These are phyloP conservation scores for Gracilariopsis chorda DNA, from an alignment of 23 red algal species.

Conservation along the genomic window DNA sequence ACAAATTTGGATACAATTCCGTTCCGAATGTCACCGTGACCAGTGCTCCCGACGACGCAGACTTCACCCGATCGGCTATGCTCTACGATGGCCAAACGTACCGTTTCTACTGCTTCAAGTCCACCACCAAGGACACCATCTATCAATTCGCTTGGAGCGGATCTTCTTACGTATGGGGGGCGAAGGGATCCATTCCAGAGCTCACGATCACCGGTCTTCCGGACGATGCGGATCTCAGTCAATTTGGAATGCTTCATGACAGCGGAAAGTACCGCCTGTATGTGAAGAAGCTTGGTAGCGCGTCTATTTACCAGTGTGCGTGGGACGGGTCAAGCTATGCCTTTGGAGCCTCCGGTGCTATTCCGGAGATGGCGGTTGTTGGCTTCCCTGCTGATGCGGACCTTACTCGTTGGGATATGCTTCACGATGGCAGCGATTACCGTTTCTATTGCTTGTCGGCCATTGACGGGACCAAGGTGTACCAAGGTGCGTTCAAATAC, in stretches of 20 bases:
- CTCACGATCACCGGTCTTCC: neutral
- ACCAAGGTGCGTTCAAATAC: neutral
- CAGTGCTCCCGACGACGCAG: neutral
- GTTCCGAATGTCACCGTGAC: neutral
- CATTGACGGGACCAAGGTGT: neutral
- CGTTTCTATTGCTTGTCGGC: neutral
- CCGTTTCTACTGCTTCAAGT: constrained; percentile 6
- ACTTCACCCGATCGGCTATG: neutral
- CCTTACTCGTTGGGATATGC: constrained; percentile 2
- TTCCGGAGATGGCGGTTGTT: neutral
- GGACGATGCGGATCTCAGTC: neutral
- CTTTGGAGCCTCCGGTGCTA: neutral
- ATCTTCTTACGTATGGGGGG: neutral
- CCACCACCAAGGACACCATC: neutral
- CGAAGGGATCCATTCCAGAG: neutral
- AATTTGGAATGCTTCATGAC: neutral
- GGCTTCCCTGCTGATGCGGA: neutral
- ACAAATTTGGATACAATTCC: neutral
- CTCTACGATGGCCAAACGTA: neutral
- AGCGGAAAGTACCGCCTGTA: neutral
- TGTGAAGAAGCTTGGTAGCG: neutral
- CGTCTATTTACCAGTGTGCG: neutral
- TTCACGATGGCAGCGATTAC: neutral
- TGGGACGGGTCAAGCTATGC: constrained; percentile 1
- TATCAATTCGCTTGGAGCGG: neutral